A percentile compares a stretch with the other conserved stretches of the same genome.
These are phyloP conservation scores for Neofusicoccum laricinum DNA, from an alignment of 2,329 filamentous ascomycete species.

Conservation along the genomic window DNA sequence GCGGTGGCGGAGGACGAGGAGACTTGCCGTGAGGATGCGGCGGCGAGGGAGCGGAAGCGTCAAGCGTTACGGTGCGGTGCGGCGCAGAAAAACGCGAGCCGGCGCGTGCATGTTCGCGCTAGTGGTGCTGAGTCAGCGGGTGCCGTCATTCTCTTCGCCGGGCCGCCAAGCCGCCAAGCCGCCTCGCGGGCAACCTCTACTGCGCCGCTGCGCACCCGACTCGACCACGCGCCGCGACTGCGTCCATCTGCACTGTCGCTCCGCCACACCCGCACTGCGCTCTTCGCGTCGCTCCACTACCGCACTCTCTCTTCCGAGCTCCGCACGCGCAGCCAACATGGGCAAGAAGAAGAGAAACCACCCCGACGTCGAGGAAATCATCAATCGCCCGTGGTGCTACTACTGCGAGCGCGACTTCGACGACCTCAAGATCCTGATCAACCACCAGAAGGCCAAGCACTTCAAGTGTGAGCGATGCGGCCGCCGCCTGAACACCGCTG, in stretches of 20 bases:
- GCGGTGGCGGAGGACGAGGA: slow-evolving; percentile 30
- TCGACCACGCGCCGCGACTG: not conserved
- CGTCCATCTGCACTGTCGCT: not conserved
- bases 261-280: not conserved
- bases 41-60: too few species aligned
- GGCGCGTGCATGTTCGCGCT: not conserved
- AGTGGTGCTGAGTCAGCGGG: slow-evolving; percentile 1
- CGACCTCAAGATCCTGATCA: slow-evolving; percentile 92
- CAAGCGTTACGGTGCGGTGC: slow-evolving; percentile 10
- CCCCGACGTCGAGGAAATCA: slow-evolving; percentile 82
- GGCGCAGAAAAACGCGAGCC: not conserved
- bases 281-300: not conserved
- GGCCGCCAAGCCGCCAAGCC: not conserved
- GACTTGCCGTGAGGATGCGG: too few species aligned
- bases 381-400: slow-evolving; percentile 92
- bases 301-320: not conserved
- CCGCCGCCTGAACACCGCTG: slow-evolving; percentile 85
- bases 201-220: not conserved
- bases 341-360: slow-evolving; percentile 88
- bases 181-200: not conserved
- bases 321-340: slow-evolving; percentile 47
- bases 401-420: slow-evolving; percentile 99
- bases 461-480: slow-evolving; percentile 95
- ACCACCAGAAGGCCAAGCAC: slow-evolving; percentile 98
- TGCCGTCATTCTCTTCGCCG: slow-evolving; percentile 7